These are phyloP conservation scores for Fraxinus americana DNA, from an alignment of 257 asterid species.

Conservation along the genomic window DNA sequence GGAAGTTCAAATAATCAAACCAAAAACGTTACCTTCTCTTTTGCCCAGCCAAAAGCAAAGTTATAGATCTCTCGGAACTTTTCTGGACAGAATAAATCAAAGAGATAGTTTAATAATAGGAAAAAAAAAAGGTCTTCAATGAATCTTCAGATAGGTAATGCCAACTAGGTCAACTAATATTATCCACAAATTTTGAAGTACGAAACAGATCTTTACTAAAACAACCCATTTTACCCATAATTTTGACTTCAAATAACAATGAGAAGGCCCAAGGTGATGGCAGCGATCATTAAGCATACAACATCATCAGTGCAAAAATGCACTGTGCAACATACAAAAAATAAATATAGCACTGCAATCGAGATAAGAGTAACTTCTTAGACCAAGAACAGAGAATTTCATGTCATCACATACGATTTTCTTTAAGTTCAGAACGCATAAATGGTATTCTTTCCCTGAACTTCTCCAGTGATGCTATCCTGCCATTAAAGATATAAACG, in stretches of 20 bases:
- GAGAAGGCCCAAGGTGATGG: neutral
- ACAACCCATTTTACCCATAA: neutral
- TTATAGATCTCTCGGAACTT: constrained; percentile 91
- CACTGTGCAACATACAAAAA: neutral
- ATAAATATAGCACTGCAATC: neutral
- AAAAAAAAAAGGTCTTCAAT: neutral
- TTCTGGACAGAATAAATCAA: constrained; percentile 48
- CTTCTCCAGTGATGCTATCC: constrained; percentile 92
- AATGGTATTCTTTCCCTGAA: constrained; percentile 82
- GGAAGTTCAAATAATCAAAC: constrained; percentile 5
- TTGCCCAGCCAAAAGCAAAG: constrained; percentile 99
- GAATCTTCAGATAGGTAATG: constrained; percentile 6
- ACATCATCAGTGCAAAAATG: constrained; percentile 12
- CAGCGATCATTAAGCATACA: constrained; percentile 18
- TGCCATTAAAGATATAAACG: constrained; percentile 41
- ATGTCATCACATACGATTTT: constrained; percentile 75
- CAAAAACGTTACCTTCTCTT: constrained; percentile 73
- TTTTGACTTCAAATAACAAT: neutral
- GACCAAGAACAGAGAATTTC: constrained; percentile 17
- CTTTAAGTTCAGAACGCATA: constrained; percentile 95
- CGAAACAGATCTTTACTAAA: constrained; percentile 3
- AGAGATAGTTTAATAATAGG: constrained; percentile 20
- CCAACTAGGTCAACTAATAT: constrained; percentile 3
- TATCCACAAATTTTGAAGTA: neutral
- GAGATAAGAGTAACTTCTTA: constrained; percentile 8